Percentiles rank a stretch among this genome's conserved stretches.
phyloP scores from a whole-genome alignment of 2,329 filamentous ascomycete species.

The Fusarium sp. region DNA sequence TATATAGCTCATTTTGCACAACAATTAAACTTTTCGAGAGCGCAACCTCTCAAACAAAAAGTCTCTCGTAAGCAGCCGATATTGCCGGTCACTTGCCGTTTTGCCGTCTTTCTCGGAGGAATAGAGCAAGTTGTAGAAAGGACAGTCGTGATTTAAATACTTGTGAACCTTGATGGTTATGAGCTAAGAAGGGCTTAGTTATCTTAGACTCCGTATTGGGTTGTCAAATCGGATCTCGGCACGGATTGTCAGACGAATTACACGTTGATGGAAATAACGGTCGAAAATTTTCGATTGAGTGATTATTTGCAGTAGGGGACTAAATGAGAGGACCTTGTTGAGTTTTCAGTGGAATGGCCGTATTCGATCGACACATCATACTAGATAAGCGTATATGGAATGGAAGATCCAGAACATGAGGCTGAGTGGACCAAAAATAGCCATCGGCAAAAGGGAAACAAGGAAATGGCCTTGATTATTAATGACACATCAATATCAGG shows the following conservation, averaged over 20 bases:
- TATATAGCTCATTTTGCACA: background rate
- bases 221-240: background rate
- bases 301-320: background rate
- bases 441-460: background rate
- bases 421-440: background rate
- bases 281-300: background rate
- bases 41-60: background rate
- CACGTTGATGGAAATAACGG: background rate
- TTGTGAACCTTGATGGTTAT: background rate
- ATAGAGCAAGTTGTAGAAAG: background rate
- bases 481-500: rapidly evolving
- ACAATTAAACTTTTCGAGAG: background rate
- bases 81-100: background rate
- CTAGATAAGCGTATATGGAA: rapidly evolving
- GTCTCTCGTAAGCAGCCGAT: background rate
- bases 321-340: background rate
- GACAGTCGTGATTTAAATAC: background rate
- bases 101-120: background rate
- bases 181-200: background rate
- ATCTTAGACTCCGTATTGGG: background rate
- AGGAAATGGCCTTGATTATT: background rate
- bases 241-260: background rate
- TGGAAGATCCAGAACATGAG: background rate
- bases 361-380: background rate
- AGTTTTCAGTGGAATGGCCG: rapidly evolving